phyloP scores from a whole-genome alignment of 805 yeast species.

The Ogataea ganodermae region DNA sequence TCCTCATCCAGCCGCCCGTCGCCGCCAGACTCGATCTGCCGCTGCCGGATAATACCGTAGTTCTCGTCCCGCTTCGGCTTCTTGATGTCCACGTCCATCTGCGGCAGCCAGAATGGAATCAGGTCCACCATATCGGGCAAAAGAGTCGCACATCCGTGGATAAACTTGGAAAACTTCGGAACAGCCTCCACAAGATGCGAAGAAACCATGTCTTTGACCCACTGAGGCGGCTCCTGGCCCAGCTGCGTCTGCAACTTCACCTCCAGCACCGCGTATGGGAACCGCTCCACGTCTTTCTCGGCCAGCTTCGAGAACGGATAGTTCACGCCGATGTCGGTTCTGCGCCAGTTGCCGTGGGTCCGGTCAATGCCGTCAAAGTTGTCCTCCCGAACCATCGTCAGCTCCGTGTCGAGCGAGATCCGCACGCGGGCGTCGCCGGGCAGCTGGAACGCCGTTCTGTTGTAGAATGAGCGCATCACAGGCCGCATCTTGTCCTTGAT shows the following conservation, averaged over 20 bases:
- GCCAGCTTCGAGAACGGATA: constrained; percentile 90
- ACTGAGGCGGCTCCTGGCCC: constrained; percentile 98
- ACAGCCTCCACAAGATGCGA: constrained; percentile 97
- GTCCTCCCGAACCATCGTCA: constrained; percentile 97
- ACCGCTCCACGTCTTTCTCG: constrained; percentile 83
- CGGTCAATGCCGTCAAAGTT: constrained; percentile 91
- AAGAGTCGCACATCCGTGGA: constrained; percentile 94
- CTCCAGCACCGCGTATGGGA: constrained; percentile 97
- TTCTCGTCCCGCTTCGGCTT: constrained; percentile 70
- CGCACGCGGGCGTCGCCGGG: constrained; percentile 99
- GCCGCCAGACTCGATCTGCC: constrained; percentile 31
- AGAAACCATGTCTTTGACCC: constrained; percentile 92
- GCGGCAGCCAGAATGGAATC: constrained; percentile 97
- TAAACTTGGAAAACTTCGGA: constrained; percentile 95
- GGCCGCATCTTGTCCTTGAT: constrained; percentile 86
- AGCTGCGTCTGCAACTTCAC: constrained; percentile 96
- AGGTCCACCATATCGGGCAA: constrained; percentile 79
- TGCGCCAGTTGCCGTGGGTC: constrained; percentile 93
- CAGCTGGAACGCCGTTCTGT: constrained; percentile 97
- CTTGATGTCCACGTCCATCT: constrained; percentile 93
- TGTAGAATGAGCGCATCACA: constrained; percentile 92
- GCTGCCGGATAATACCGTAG: constrained; percentile 62
- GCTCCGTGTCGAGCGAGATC: constrained; percentile 94
- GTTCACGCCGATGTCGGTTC: constrained; percentile 97
- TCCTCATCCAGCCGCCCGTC: constrained; percentile 66